A percentile compares a stretch with the other conserved stretches of the same genome.
Conservation (phyloP, 1,139 yeast species). For the Yamadazyma dendronema region DNA sequence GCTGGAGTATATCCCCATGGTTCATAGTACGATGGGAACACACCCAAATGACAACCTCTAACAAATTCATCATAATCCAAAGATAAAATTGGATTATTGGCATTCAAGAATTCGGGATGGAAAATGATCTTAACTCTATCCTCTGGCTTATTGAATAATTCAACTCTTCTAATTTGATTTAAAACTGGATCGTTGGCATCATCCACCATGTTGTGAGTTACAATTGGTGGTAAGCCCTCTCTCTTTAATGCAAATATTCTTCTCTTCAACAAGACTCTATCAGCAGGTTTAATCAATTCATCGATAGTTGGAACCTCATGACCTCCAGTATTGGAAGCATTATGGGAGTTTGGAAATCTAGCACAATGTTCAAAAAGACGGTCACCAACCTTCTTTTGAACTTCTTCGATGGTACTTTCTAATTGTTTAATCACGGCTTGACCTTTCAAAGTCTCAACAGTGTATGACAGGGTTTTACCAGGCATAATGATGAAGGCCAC, state of each 20-base stretch:
- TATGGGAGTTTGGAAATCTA: slow-evolving; percentile 61
- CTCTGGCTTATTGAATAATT: slow-evolving; percentile 82
- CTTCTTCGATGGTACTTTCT: slow-evolving; percentile 86
- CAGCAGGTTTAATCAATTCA: slow-evolving; percentile 83
- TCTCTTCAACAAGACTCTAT: slow-evolving; percentile 84
- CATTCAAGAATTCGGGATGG: slow-evolving; percentile 96
- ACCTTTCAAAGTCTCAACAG: slow-evolving; percentile 93
- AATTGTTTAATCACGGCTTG: slow-evolving; percentile 94
- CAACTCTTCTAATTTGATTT: slow-evolving; percentile 88
- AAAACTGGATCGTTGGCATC: slow-evolving; percentile 89
- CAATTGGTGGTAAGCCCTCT: slow-evolving; percentile 88
- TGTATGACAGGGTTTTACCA: slow-evolving; percentile 88
- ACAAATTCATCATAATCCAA: slow-evolving; percentile 97
- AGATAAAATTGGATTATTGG: slow-evolving; percentile 90
- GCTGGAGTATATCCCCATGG: slow-evolving; percentile 99
- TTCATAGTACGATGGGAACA: slow-evolving; percentile 96
- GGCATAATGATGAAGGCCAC: slow-evolving; percentile 99
- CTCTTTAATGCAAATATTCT: slow-evolving; percentile 92
- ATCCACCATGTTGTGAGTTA: slow-evolving; percentile 96
- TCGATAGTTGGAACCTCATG: slow-evolving; percentile 61
- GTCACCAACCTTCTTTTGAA: slow-evolving; percentile 83
- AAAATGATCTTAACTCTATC: slow-evolving; percentile 94
- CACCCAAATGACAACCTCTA: slow-evolving; percentile 97
- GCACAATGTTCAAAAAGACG: slow-evolving; percentile 91
- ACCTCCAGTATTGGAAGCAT: slow-evolving; percentile 55